Evolutionary conservation across 208 protist species (phyloP).

Genomic region (Acanthamoeba comandoni): DNA sequence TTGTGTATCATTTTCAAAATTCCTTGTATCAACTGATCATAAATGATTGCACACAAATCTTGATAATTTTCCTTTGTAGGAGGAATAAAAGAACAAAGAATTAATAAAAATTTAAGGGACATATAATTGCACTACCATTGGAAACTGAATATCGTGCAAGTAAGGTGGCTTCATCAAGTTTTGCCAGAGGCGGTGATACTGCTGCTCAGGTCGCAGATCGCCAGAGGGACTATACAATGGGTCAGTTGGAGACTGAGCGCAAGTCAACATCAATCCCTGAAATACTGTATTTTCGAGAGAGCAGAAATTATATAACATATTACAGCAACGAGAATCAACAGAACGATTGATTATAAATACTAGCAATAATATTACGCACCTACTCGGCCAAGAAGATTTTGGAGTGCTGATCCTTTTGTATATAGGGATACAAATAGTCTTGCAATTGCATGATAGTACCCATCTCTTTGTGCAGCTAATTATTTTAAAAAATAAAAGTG

Average conservation of each 20-base stretch:
- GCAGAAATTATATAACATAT: neutral
- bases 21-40: slow-evolving; percentile 68
- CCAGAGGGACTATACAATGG: slow-evolving; percentile 58
- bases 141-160: slow-evolving; percentile 36
- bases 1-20: slow-evolving; percentile 52
- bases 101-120: too few species aligned
- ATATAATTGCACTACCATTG: neutral
- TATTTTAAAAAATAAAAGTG: neutral
- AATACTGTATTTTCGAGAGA: too few species aligned
- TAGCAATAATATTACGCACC: too few species aligned
- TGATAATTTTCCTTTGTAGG: slow-evolving; percentile 31
- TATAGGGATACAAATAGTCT: slow-evolving; percentile 59
- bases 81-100: neutral
- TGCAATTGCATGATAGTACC: slow-evolving; percentile 68
- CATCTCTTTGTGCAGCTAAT: slow-evolving; percentile 43
- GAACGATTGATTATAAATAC: too few species aligned
- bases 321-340: too few species aligned
- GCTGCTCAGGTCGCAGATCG: slow-evolving; percentile 53
- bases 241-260: slow-evolving; percentile 43
- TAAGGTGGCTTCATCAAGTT: slow-evolving; percentile 30
- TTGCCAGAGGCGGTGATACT: slow-evolving; percentile 64
- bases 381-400: slow-evolving; percentile 40
- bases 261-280: slow-evolving; percentile 58
- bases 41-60: slow-evolving; percentile 61
- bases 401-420: slow-evolving; percentile 45